These are phyloP conservation scores for Bolboschoenus planiculmis DNA, from an alignment of 176 grass and related monocot genomes.

Conservation along the genomic window DNA sequence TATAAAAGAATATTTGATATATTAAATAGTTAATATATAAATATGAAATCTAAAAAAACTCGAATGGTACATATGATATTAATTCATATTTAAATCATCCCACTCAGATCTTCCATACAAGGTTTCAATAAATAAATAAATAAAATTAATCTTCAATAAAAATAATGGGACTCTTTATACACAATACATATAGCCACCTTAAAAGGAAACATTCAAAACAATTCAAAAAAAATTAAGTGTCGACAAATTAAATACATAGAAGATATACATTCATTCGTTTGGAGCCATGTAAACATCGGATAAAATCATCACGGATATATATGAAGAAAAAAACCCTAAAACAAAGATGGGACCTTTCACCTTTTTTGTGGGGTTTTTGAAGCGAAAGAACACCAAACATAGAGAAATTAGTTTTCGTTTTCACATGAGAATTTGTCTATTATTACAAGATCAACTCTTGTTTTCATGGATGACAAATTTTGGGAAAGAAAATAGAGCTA, in stretches of 20 bases:
- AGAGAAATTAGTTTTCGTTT: background rate
- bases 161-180: background rate
- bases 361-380: conserved; percentile 24
- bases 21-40: too few relatives aligned
- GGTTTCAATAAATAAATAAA: background rate
- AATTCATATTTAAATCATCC: background rate
- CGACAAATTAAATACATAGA: background rate
- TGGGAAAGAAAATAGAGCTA: too few relatives aligned
- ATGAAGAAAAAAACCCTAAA: background rate
- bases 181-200: background rate
- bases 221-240: background rate
- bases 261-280: background rate
- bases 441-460: conserved; percentile 3
- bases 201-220: background rate
- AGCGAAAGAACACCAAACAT: conserved; percentile 12
- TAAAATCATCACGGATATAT: background rate
- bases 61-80: too few relatives aligned
- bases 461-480: background rate
- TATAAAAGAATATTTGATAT: too few relatives aligned
- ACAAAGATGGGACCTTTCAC: conserved; percentile 2
- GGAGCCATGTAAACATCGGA: conserved; percentile 18
- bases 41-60: too few relatives aligned
- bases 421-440: background rate
- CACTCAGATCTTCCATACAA: background rate
- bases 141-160: too few relatives aligned